These are phyloP conservation scores for Poa pratensis DNA, from an alignment of 176 grass and related monocot genomes.

Conservation along the genomic window DNA sequence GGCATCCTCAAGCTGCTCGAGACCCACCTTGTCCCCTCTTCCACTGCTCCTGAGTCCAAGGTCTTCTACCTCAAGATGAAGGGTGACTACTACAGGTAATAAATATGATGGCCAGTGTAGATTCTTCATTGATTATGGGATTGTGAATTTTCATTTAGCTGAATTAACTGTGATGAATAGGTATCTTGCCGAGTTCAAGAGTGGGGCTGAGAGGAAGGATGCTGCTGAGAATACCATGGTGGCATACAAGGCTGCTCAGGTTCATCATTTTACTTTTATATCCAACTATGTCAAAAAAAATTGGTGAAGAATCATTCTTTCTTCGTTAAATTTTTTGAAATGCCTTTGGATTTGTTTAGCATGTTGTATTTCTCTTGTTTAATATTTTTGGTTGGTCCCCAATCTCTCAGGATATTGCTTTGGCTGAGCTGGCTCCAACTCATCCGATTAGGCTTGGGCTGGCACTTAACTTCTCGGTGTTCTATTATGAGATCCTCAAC, in stretches of 20 bases:
- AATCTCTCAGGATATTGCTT: conserved; percentile 74
- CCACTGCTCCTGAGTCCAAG: conserved; percentile 75
- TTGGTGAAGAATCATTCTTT: not conserved
- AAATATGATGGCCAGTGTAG: not conserved
- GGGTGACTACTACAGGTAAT: conserved; percentile 95
- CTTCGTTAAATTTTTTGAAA: not conserved
- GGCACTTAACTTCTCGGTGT: conserved; percentile 85
- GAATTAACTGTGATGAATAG: conserved; percentile 55
- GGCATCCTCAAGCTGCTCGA: conserved; percentile 80
- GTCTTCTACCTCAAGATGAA: conserved; percentile 97
- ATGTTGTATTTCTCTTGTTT: not conserved
- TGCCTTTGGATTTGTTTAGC: not conserved
- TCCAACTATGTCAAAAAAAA: not conserved
- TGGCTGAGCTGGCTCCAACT: conserved; percentile 73
- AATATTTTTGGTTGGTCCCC: conserved; percentile 6
- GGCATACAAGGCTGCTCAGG: conserved; percentile 86
- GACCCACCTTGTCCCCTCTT: conserved; percentile 82
- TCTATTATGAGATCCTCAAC: conserved; percentile 93
- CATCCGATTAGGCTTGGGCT: conserved; percentile 78
- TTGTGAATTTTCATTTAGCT: conserved; percentile 30
- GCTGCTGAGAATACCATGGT: conserved; percentile 81
- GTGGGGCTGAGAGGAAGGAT: conserved; percentile 75
- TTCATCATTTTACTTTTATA: conserved; percentile 7
- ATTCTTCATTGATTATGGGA: not conserved
- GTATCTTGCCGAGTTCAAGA: conserved; percentile 87